Evolutionary conservation across 2,329 filamentous ascomycete species (phyloP).

Genomic region (Neophaeococcomyces aloes): DNA sequence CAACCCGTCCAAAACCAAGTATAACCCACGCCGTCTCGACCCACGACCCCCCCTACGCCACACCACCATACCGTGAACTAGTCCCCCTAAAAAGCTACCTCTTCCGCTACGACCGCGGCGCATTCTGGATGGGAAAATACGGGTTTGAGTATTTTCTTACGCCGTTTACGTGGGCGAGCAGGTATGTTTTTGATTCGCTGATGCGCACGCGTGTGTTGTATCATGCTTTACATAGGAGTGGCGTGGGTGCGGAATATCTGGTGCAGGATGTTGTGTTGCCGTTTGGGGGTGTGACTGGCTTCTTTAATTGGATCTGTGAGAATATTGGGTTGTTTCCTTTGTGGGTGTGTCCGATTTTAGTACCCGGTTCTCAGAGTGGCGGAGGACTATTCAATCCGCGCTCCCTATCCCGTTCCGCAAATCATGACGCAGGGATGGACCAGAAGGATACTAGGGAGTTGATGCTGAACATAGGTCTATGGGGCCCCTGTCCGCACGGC

Average conservation of each 20-base stretch:
- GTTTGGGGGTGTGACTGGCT: slow-evolving; percentile 39
- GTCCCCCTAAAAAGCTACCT: slow-evolving; percentile 30
- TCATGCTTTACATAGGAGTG: slow-evolving; percentile 50
- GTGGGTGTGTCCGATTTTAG: slow-evolving; percentile 48
- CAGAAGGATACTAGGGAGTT: slow-evolving; percentile 4
- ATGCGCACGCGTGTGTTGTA: slow-evolving; percentile 54
- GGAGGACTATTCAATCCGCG: slow-evolving; percentile 2
- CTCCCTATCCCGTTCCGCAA: too few species aligned
- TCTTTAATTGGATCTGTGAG: slow-evolving; percentile 43
- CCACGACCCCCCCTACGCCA: not conserved
- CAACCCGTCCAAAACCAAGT: too few species aligned
- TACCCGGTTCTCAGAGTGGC: slow-evolving; percentile 2
- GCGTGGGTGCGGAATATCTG: slow-evolving; percentile 46
- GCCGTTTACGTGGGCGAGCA: slow-evolving; percentile 50
- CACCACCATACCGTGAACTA: slow-evolving; percentile 11
- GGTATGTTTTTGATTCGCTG: slow-evolving; percentile 50
- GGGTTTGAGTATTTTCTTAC: slow-evolving; percentile 52
- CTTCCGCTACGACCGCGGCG: slow-evolving; percentile 48
- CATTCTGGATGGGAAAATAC: slow-evolving; percentile 53
- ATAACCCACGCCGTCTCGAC: not conserved
- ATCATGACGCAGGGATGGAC: not conserved
- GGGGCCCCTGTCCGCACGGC: slow-evolving; percentile 70
- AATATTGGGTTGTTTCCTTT: slow-evolving; percentile 42
- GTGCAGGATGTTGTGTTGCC: slow-evolving; percentile 55
- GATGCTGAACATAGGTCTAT: slow-evolving; percentile 55